Base-by-base conservation (phyloP, 2,329 filamentous ascomycete genomes). In the Aspergillus carbonarius region DNA sequence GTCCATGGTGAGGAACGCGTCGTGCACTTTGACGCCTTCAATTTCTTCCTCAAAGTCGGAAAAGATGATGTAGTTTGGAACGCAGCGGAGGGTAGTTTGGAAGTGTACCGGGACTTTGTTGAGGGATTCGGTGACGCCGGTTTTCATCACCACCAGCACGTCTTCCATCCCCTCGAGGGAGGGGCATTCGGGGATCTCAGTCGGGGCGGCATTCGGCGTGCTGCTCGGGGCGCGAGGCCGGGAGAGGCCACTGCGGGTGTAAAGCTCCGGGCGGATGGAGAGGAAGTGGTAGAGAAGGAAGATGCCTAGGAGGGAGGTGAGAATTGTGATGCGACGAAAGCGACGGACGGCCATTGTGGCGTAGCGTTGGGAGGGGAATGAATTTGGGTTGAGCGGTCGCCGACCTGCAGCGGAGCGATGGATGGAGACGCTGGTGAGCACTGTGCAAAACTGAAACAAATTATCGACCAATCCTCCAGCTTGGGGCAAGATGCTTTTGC, bases 211-310 rank as follows among this genome's bases (percentile, higher is more conserved):
- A 15, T n/a, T 15, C 20, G 42, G 18, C 5, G 42, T 46, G 42
- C 2, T 27, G 17, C 5, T 27, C 20, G 37, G 44, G n/a, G 53
- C 17, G 51, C 5, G 35, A 10, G 25, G 39, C 17, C 15, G 51
- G 25, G 23, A 17, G n/a, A 54, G 30, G 30, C 7, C 60, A 57
- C 54, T 54, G 56, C 53, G 57, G 44, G 44, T 20, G 86, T 85
- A 6, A 87, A 91, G 76, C 75, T 83, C 57, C 78, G 84, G 68
- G 82, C 84, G 63, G 85, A 86, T 70, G 74, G 81, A 49, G 82
- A 88, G 65, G 80, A 90, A 67, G 83, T 85, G 54, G 73, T 78
- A 62, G 73, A 82, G 60, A 76, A 91, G 60, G 76, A 83, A 65
- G 77, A 79, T 49, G 71, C 88, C 60, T 82, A 85, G 75, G 76